phyloP scores from a whole-genome alignment of 352 stramenopile genomes.

The Thraustochytrium sp. region DNA sequence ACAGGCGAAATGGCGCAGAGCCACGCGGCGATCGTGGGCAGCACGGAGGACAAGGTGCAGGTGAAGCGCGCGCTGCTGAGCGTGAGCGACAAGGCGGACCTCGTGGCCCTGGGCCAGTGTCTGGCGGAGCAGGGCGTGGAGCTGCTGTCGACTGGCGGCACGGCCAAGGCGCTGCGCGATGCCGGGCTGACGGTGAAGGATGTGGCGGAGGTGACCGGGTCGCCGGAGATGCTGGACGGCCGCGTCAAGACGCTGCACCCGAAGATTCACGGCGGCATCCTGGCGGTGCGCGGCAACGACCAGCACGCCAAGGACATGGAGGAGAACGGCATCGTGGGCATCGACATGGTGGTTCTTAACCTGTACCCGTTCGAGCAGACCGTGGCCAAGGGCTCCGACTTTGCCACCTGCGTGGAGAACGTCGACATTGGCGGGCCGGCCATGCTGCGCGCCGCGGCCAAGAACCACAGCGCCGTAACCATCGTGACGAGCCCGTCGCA shows the following conservation, averaged over 20 bases:
- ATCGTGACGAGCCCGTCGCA: slow-evolving; percentile 93
- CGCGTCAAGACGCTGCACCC: slow-evolving; percentile 99
- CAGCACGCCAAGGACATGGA: slow-evolving; percentile 94
- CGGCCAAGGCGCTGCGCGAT: slow-evolving; percentile 89
- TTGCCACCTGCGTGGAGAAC: slow-evolving; percentile 99
- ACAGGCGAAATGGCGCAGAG: background rate
- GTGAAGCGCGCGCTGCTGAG: slow-evolving; percentile 92
- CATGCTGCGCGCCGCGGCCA: slow-evolving; percentile 97
- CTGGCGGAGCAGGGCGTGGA: slow-evolving; percentile 85
- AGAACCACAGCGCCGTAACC: slow-evolving; percentile 95
- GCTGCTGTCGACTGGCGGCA: slow-evolving; percentile 96
- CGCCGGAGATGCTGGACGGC: slow-evolving; percentile 97
- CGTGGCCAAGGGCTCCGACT: slow-evolving; percentile 79
- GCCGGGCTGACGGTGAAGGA: slow-evolving; percentile 87
- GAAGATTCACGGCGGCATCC: slow-evolving; percentile 95
- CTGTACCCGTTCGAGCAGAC: slow-evolving; percentile 98
- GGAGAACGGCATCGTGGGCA: slow-evolving; percentile 88
- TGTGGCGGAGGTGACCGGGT: slow-evolving; percentile 94
- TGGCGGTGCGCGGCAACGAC: slow-evolving; percentile 93
- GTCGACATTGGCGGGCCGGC: slow-evolving; percentile 99
- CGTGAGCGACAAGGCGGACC: slow-evolving; percentile 97
- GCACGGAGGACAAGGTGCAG: slow-evolving; percentile 43
- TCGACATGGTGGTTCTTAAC: slow-evolving; percentile 99
- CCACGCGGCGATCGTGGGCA: slow-evolving; percentile 23
- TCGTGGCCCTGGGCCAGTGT: slow-evolving; percentile 92